Evolutionary conservation across 2,329 filamentous ascomycete genomes (phyloP).

Genomic region (Phoma sp.): DNA sequence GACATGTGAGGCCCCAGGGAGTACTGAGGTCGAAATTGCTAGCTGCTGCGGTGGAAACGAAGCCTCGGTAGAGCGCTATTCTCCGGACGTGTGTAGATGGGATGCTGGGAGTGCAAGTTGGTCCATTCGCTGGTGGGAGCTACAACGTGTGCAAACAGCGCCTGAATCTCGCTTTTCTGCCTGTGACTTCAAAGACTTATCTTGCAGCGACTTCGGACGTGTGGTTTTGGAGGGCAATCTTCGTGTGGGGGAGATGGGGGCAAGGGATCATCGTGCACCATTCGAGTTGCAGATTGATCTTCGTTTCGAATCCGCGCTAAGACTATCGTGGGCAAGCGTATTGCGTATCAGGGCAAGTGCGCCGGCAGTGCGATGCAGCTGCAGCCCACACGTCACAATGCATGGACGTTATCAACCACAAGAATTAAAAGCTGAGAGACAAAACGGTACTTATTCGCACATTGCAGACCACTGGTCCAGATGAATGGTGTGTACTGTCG

Average conservation of each 20-base stretch:
- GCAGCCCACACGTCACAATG: constrained; percentile 14
- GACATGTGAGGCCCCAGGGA: constrained; percentile 29
- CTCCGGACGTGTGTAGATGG: background rate
- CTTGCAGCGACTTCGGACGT: background rate
- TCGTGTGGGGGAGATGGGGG: constrained; percentile 3
- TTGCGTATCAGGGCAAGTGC: background rate
- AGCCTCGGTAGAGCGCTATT: background rate
- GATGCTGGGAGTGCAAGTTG: background rate
- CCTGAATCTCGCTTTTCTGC: background rate
- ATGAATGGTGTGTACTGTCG: too few relatives aligned
- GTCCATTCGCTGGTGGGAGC: background rate
- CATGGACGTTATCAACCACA: too few relatives aligned
- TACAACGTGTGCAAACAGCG: background rate
- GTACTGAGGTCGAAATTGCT: background rate
- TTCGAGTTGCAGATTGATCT: constrained; percentile 9
- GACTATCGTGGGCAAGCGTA: background rate
- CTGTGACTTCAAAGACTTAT: background rate
- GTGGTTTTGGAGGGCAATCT: background rate
- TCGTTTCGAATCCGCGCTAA: constrained; percentile 14
- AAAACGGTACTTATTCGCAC: too few relatives aligned
- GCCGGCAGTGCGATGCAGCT: too few relatives aligned
- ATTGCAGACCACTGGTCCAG: too few relatives aligned
- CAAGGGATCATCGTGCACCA: constrained; percentile 8
- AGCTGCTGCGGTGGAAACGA: background rate
- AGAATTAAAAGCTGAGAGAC: too few relatives aligned